Conservation (phyloP, 2,329 filamentous ascomycete genomes). For the Aspergillus chevalieri region DNA sequence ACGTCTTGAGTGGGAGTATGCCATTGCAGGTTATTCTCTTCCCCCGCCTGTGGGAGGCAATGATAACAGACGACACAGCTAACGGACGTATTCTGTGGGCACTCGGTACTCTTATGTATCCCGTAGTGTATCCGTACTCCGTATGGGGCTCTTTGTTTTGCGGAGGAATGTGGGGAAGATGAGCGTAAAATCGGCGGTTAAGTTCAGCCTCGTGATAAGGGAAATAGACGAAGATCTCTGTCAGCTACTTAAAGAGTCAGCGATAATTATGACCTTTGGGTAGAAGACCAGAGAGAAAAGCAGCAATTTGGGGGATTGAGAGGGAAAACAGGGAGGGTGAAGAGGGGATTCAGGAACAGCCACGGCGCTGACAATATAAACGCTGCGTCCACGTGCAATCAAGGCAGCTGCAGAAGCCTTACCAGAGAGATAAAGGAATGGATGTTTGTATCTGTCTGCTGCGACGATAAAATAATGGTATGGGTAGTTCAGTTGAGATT, state of each 20-base stretch:
- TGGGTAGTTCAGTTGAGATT: too few relatives aligned
- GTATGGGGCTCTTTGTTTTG: background rate
- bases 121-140: background rate
- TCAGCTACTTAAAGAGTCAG: background rate
- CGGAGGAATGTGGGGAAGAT: background rate
- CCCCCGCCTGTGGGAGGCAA: constrained; percentile 11
- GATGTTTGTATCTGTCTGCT: background rate
- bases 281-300: background rate
- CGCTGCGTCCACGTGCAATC: background rate
- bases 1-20: background rate
- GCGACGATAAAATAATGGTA: too few relatives aligned
- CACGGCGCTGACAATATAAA: background rate
- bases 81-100: too few relatives aligned
- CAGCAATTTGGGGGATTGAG: background rate
- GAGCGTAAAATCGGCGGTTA: background rate
- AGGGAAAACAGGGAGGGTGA: background rate
- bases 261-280: background rate
- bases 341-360: background rate
- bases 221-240: background rate
- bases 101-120: too few relatives aligned
- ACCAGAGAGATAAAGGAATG: background rate
- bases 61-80: background rate
- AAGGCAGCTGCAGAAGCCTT: background rate
- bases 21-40: background rate
- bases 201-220: background rate